Base-by-base conservation (phyloP, 2,329 filamentous ascomycete species). In the Fusarium compactum region DNA sequence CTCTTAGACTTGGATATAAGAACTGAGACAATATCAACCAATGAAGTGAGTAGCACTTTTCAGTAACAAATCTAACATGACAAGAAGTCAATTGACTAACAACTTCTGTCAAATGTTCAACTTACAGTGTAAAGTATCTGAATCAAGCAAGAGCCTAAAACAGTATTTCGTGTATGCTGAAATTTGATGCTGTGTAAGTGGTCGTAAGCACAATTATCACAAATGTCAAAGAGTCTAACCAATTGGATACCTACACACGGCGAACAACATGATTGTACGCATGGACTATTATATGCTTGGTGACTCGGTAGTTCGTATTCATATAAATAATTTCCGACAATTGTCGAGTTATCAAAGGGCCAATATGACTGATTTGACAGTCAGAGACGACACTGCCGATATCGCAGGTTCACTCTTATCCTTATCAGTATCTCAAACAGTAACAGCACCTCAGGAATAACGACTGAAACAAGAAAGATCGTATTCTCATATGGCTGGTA, bases 351-450 rank as follows among this genome's bases (percentile, higher is more conserved):
- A 29, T 29, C 32, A 43, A 47, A 30, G 11, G 22, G 14, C 15
- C 16, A 20, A 18, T 5, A 4, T 34, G 24, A 43, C 10, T 50
- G n/a, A n/a, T 44, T 24, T 14, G 16, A n/a, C 14, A 3, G 2
- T 25, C 34, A n/a, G 9, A 32, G 45, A 15, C 22, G 18, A 44
- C 1, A 15, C 12, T 40, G 54, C 65, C 65, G 60, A 66, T 41
- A 69, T 61, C 65, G 53, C 65, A 69, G 52, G 15, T 14, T 22
- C 34, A 38, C 10, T n/a, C 18, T 38, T 38, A 38, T 38, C 34
- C 34, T 38, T 38, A 38, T 38, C 34, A 7, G 10, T 12, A n/a
- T 38, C 3, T 12, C 1, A 38, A 11, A 38, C n/a, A n/a, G 6
- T n/a, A 4, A 38, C 10, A n/a, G 34, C n/a, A n/a, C 10, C 18